phyloP scores from a whole-genome alignment of 768 basidiomycete species.

The Serendipita vermifera region DNA sequence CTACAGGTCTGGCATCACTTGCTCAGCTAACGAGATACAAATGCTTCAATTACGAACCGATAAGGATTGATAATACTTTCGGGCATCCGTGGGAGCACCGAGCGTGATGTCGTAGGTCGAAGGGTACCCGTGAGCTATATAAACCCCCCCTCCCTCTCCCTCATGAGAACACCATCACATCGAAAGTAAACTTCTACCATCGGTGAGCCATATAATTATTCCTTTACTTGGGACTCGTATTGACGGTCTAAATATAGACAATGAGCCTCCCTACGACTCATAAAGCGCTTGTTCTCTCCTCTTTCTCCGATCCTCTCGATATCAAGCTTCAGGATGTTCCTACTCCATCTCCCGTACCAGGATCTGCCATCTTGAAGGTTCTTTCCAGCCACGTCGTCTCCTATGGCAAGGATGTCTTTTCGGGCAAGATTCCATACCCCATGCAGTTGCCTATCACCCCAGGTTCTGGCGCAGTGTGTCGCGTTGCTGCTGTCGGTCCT shows the following conservation, averaged over 20 bases:
- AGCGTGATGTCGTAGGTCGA: too few relatives aligned
- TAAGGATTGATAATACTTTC: too few relatives aligned
- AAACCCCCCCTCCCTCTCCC: too few relatives aligned
- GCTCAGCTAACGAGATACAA: too few relatives aligned
- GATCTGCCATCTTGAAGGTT: neutral
- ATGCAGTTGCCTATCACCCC: neutral
- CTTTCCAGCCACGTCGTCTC: neutral
- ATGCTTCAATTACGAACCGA: too few relatives aligned
- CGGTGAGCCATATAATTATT: too few relatives aligned
- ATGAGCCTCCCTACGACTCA: neutral
- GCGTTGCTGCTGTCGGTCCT: neutral
- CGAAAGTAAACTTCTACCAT: too few relatives aligned
- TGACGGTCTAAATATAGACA: neutral
- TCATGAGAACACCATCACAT: too few relatives aligned
- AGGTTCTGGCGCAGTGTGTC: neutral
- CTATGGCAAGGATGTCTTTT: neutral
- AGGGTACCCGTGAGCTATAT: too few relatives aligned
- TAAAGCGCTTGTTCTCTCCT: neutral
- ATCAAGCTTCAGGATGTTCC: neutral
- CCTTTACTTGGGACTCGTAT: too few relatives aligned
- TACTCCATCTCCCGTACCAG: neutral
- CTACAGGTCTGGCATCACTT: too few relatives aligned
- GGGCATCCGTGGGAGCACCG: too few relatives aligned
- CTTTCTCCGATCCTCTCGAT: neutral
- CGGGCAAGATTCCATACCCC: neutral